Conservation (phyloP, 192 early-diverging fungal species). For the Entomortierella parvispora region DNA sequence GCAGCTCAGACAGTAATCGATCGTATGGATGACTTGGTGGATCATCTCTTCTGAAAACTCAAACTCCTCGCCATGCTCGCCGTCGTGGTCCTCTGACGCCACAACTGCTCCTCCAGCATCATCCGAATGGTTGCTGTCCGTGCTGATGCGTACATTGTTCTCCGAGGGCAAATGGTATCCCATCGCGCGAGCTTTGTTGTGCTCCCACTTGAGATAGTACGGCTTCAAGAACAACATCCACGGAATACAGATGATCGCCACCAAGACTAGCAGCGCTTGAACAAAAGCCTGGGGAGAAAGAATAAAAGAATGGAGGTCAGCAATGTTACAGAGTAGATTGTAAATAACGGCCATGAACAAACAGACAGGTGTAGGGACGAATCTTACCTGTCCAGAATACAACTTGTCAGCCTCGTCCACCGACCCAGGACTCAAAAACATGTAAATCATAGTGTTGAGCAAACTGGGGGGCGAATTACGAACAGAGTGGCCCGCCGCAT, state of each 20-base stretch:
- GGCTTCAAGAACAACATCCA: constrained; percentile 98
- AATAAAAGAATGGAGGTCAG: no score
- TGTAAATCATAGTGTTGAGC: constrained; percentile 98
- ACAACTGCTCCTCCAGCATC: constrained; percentile 60
- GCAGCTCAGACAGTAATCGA: constrained; percentile 95
- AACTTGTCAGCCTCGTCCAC: constrained; percentile 75
- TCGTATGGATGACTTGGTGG: constrained; percentile 97
- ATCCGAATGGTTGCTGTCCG: constrained; percentile 45
- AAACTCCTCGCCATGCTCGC: constrained; percentile 66
- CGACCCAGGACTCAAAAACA: constrained; percentile 95
- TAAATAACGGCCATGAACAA: no score
- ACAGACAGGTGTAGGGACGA: no score
- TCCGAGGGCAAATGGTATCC: constrained; percentile 75
- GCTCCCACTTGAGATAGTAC: constrained; percentile 81
- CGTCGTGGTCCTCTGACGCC: constrained; percentile 64
- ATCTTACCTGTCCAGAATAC: constrained; percentile 77
- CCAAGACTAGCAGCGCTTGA: constrained; percentile 82
- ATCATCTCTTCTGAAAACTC: constrained; percentile 98
- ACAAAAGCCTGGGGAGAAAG: constrained; percentile 58
- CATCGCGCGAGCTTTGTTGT: constrained; percentile 72
- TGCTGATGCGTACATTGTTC: constrained; percentile 54
- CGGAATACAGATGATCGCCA: constrained; percentile 91
- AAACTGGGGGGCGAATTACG: constrained; percentile 88
- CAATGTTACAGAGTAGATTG: no score
- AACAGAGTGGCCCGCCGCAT: constrained; percentile 67